phyloP scores from a whole-genome alignment of 73 alveolate genomes.

The Paraurostyla sp. region DNA sequence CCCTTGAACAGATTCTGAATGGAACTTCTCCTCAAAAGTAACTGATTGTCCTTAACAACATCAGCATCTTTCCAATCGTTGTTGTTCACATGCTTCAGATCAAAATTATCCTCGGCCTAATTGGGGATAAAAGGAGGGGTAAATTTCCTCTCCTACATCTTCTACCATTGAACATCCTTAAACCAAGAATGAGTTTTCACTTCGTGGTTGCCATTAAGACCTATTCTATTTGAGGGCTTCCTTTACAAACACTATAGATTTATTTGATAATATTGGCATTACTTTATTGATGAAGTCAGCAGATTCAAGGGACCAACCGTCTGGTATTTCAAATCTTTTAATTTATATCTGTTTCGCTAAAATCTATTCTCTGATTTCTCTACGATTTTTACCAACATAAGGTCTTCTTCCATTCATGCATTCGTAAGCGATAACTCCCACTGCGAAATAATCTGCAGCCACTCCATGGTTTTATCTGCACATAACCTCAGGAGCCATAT shows the following conservation, averaged over 20 bases:
- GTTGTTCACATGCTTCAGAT: slow-evolving; percentile 54
- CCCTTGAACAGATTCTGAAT: slow-evolving; percentile 52
- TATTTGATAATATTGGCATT: too few species aligned
- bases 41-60: slow-evolving; percentile 38
- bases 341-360: slow-evolving; percentile 87
- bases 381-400: slow-evolving; percentile 90
- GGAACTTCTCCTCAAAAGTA: slow-evolving; percentile 46
- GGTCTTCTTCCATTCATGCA: slow-evolving; percentile 97
- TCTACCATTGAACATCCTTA: slow-evolving; percentile 89
- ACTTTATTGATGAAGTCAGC: slow-evolving; percentile 96
- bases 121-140: slow-evolving; percentile 22
- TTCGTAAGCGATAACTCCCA: slow-evolving; percentile 97
- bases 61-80: slow-evolving; percentile 64
- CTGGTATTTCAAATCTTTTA: slow-evolving; percentile 86
- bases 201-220: slow-evolving; percentile 93
- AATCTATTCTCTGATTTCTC: slow-evolving; percentile 93
- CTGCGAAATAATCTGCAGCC: slow-evolving; percentile 96
- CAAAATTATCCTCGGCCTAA: slow-evolving; percentile 81
- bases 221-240: slow-evolving; percentile 93
- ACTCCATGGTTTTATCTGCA: slow-evolving; percentile 94
- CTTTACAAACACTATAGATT: slow-evolving; percentile 88
- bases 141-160: slow-evolving; percentile 78
- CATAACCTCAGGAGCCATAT: slow-evolving; percentile 97
- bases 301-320: slow-evolving; percentile 94
- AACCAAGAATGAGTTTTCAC: slow-evolving; percentile 96